phyloP scores from a whole-genome alignment of 345 rosid species.

The Brassica rapa region DNA sequence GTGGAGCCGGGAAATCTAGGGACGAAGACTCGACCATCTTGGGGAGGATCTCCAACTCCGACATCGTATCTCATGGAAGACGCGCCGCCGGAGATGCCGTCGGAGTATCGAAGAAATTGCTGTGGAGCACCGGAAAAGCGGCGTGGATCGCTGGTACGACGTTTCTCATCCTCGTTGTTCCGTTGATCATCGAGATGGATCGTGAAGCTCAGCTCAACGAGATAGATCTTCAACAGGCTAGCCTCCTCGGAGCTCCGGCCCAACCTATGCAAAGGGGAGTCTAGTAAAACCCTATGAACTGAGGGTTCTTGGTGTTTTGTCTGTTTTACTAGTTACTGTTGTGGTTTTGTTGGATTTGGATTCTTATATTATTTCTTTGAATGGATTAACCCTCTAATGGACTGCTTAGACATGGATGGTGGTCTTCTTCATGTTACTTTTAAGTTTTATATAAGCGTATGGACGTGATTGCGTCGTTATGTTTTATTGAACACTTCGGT shows the following conservation, averaged over 20 bases:
- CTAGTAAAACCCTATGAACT: conserved; percentile 3
- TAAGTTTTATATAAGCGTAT: neutral
- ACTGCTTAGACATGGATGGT: neutral
- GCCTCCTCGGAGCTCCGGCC: conserved; percentile 70
- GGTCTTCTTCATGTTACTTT: neutral
- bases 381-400: neutral
- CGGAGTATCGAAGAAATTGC: conserved; percentile 54
- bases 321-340: conserved; percentile 1
- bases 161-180: conserved; percentile 63
- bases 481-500: neutral
- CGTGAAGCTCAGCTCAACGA: conserved; percentile 68
- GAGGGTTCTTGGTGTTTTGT: conserved; percentile 3
- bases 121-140: conserved; percentile 80
- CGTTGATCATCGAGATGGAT: conserved; percentile 73
- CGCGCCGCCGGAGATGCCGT: conserved; percentile 53
- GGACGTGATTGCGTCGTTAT: neutral
- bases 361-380: neutral
- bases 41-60: conserved; percentile 47
- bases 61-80: conserved; percentile 45
- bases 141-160: conserved; percentile 85
- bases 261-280: conserved; percentile 23
- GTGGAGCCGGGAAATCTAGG: conserved; percentile 41
- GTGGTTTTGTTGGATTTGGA: neutral
- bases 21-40: conserved; percentile 45
- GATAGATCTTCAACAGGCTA: conserved; percentile 64